Percentiles rank a stretch among this genome's conserved stretches.
phyloP scores from a whole-genome alignment of 1,139 yeast genomes.

The Kurtzmaniella quercitrusa region DNA sequence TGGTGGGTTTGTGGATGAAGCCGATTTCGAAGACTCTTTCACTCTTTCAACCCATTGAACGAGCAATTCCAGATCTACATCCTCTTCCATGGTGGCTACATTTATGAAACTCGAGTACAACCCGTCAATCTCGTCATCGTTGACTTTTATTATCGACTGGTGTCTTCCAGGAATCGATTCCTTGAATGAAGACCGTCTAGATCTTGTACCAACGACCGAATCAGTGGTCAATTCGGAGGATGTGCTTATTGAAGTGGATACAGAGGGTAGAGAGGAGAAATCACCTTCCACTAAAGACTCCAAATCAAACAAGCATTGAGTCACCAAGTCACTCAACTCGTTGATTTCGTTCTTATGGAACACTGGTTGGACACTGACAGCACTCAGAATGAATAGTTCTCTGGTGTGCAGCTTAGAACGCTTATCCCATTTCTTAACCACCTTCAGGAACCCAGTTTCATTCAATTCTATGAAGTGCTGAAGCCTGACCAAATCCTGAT shows the following conservation, averaged over 20 bases:
- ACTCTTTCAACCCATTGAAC: constrained; percentile 50
- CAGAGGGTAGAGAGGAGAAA: constrained; percentile 13
- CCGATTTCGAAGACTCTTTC: constrained; percentile 24
- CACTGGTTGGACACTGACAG: constrained; percentile 94
- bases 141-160: constrained; percentile 13
- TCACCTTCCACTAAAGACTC: constrained; percentile 88
- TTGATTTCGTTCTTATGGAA: constrained; percentile 88
- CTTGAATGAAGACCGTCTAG: not conserved
- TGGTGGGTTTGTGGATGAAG: constrained; percentile 3
- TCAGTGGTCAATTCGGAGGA: not conserved
- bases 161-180: not conserved
- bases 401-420: constrained; percentile 92
- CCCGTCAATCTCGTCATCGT: constrained; percentile 52
- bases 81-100: constrained; percentile 45
- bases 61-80: constrained; percentile 40
- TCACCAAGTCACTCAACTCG: constrained; percentile 77
- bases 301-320: constrained; percentile 71
- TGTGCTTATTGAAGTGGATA: constrained; percentile 1
- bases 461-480: constrained; percentile 93
- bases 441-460: constrained; percentile 94
- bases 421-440: constrained; percentile 96
- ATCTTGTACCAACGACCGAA: constrained; percentile 2
- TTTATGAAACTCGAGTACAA: constrained; percentile 63
- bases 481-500: constrained; percentile 79
- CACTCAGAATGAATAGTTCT: constrained; percentile 84